Percentiles rank a stretch among this genome's conserved stretches.
These are phyloP conservation scores for Saccharomycopsis olivae DNA, from an alignment of 805 yeast genomes.

Conservation along the genomic window DNA sequence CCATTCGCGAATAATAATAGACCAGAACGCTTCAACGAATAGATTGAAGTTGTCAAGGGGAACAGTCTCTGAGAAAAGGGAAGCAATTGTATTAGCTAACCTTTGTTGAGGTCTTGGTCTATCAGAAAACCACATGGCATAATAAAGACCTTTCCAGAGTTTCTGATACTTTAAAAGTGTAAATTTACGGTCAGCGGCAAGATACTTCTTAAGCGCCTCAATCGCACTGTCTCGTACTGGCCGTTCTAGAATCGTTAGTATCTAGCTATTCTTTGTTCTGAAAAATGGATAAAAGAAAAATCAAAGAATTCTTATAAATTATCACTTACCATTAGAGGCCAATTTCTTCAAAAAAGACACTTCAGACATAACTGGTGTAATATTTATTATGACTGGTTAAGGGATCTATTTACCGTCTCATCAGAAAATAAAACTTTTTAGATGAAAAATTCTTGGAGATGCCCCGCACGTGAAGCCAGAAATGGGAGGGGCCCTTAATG, in stretches of 20 bases:
- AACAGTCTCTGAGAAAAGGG: constrained; percentile 35
- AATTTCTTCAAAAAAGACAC: constrained; percentile 62
- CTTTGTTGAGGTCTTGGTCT: constrained; percentile 86
- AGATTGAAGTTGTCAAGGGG: constrained; percentile 32
- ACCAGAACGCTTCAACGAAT: constrained; percentile 75
- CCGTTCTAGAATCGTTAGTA: constrained; percentile 32
- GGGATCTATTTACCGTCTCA: not conserved
- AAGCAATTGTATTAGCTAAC: constrained; percentile 64
- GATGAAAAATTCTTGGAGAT: not conserved
- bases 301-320: too few relatives aligned
- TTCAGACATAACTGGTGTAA: constrained; percentile 5
- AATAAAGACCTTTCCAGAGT: constrained; percentile 94
- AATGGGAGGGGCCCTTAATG: too few relatives aligned
- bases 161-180: constrained; percentile 54
- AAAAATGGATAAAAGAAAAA: not conserved
- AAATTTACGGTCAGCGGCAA: constrained; percentile 31
- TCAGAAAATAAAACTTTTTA: not conserved
- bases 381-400: not conserved
- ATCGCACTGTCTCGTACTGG: constrained; percentile 66
- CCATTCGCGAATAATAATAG: constrained; percentile 74
- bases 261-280: not conserved
- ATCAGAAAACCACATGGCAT: constrained; percentile 94
- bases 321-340: constrained; percentile 57
- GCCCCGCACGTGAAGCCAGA: not conserved
- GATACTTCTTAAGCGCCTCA: constrained; percentile 47